Evolutionary conservation across 1,139 yeast genomes (phyloP).

Genomic region (Hemisphaericaspora xylofermentans): DNA sequence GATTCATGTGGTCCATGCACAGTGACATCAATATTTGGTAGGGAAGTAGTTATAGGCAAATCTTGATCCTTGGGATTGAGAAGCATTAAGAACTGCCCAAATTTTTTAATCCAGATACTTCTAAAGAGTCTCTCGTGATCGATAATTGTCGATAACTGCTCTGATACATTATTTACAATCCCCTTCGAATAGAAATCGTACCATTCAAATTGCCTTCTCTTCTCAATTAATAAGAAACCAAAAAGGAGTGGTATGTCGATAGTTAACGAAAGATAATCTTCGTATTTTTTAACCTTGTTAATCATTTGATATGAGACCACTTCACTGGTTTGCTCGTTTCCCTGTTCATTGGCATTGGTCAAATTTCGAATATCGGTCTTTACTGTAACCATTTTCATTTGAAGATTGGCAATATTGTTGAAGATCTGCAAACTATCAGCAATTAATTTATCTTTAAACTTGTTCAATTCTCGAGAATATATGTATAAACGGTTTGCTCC

Average conservation of each 20-base stretch:
- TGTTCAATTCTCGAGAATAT: constrained; percentile 17
- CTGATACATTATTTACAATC: constrained; percentile 52
- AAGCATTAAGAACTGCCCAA: constrained; percentile 46
- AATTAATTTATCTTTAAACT: constrained; percentile 29
- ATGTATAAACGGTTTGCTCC: constrained; percentile 15
- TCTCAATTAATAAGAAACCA: constrained; percentile 75
- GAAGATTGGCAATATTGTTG: constrained; percentile 35
- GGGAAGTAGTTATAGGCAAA: constrained; percentile 17
- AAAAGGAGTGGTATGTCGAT: constrained; percentile 78
- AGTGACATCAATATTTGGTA: constrained; percentile 46
- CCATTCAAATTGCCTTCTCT: constrained; percentile 70
- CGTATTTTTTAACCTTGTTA: constrained; percentile 35
- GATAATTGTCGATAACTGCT: constrained; percentile 56
- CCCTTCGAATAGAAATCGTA: constrained; percentile 51
- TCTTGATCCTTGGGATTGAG: constrained; percentile 15
- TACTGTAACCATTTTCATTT: constrained; percentile 39
- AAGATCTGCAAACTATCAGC: constrained; percentile 27
- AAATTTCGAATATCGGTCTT: constrained; percentile 29
- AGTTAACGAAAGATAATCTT: constrained; percentile 51
- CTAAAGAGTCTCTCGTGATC: constrained; percentile 61
- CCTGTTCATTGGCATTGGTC: constrained; percentile 5
- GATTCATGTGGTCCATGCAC: constrained; percentile 26
- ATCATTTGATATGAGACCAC: constrained; percentile 25
- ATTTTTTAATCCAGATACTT: constrained; percentile 62
- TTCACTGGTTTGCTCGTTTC: background rate